Evolutionary conservation across 228 moss, liverwort and hornwort species (phyloP).

Genomic region (Sphagnum fallax): DNA sequence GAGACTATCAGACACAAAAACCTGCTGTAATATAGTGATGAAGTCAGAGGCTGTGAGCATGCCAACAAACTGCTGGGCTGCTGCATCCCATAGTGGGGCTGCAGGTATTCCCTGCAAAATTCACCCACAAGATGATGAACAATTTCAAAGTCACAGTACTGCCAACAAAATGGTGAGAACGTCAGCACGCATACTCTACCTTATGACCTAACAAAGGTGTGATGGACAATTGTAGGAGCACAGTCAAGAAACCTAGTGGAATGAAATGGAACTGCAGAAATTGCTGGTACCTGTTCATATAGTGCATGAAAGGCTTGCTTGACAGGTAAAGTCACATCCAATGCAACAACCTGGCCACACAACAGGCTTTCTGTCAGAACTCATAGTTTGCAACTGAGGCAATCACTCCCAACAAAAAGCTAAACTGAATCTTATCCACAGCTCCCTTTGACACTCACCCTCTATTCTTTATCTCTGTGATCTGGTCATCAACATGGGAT

Average conservation of each 20-base stretch:
- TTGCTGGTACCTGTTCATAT: constrained; percentile 75
- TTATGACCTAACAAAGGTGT: not conserved
- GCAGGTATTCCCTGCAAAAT: constrained; percentile 73
- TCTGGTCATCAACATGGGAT: too few relatives aligned
- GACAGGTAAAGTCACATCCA: constrained; percentile 95
- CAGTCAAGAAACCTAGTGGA: not conserved
- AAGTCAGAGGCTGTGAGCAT: constrained; percentile 99
- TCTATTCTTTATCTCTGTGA: too few relatives aligned
- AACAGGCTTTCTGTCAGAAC: constrained; percentile 50
- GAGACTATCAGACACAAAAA: constrained; percentile 8
- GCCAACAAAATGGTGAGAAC: not conserved
- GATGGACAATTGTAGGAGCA: not conserved
- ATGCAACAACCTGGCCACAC: constrained; percentile 77
- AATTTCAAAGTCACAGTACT: not conserved
- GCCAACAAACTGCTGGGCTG: constrained; percentile 89
- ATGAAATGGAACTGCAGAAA: not conserved
- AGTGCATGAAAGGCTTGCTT: constrained; percentile 99
- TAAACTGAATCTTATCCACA: too few relatives aligned
- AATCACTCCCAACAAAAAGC: too few relatives aligned
- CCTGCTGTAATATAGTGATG: constrained; percentile 93
- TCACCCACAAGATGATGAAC: not conserved
- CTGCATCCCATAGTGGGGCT: constrained; percentile 96
- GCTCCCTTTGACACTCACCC: too few relatives aligned
- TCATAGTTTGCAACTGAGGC: constrained; percentile 28
- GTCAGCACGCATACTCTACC: not conserved